Conservation (phyloP, 2,329 filamentous ascomycete species). For the Fusarium coicis region DNA sequence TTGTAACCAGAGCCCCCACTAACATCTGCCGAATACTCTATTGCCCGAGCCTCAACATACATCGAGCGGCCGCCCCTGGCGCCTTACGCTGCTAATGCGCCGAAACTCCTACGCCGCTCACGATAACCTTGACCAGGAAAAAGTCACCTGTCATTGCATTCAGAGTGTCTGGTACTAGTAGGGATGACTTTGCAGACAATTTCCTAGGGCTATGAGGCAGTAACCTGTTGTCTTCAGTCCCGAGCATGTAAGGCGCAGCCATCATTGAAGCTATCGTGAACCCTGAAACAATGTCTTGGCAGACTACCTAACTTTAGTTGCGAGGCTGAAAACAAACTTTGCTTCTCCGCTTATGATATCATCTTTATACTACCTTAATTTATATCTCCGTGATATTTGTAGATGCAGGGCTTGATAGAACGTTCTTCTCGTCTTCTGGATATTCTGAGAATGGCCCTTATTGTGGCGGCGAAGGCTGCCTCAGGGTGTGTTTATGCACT, state of each 20-base stretch:
- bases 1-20: neutral
- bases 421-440: neutral
- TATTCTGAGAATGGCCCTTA: neutral
- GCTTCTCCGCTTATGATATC: neutral
- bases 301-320: neutral
- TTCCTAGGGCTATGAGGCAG: neutral
- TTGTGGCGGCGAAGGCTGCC: neutral
- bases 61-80: neutral
- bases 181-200: neutral
- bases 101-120: neutral
- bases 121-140: neutral
- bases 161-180: neutral
- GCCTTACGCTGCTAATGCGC: neutral
- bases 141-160: neutral
- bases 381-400: neutral
- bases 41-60: neutral
- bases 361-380: neutral
- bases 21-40: constrained; percentile 2
- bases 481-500: neutral
- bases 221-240: neutral
- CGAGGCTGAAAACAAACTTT: neutral
- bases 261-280: constrained; percentile 1
- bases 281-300: neutral
- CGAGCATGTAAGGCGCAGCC: neutral
- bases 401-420: neutral